Base-by-base conservation (phyloP, 148 eudicot genomes). In the Silene conica region DNA sequence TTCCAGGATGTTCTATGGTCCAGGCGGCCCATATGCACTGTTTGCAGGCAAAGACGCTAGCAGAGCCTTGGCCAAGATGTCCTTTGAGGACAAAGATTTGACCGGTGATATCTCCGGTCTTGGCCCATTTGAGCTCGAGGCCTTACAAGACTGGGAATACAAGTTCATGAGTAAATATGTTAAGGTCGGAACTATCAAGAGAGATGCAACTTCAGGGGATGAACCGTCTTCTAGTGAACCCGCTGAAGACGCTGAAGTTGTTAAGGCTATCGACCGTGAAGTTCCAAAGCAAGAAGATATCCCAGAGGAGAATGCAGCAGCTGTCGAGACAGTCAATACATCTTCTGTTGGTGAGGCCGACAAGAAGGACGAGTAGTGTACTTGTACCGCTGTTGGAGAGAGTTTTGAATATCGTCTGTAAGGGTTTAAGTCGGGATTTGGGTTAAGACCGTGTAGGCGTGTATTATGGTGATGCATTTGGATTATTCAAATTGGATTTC, bases 31-130 rank as follows among this genome's bases (percentile, higher is more conserved):
- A 13, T 92, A 95, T 58, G 97, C 93, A 4, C 79, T 95, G 71
- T 95, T 95, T 78, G 99, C 99, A 0, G 98, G 98, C 26, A 95
- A 87, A 73, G 98, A 95, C 63, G 98, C 98, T 4, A 95, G 98
- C 73, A 83, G 96, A 76, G 99, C 99, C 73, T 89, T 95, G 23
- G 99, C 99, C 56, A 95, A 95, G 87, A 95, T 90, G 99, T 92
- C 99, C 0, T 95, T 95, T 58, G 99, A 95, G 79, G 96, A 95
- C 0, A 85, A 85, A 77, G 99, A 95, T 81, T 81, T 92, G 41
- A 95, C 87, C 0, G 92, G 93, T 22, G 97, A 92, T 77, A 75
- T 86, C 65, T 80, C 97, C 18, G 97, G 96, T 22, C 92, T 95
- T 22, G 96, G 96, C 60, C 87, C 89, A 16, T 95, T 86, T 31